Evolutionary conservation across 371 early-diverging fungal species (phyloP).

Genomic region (Circinella minor): DNA sequence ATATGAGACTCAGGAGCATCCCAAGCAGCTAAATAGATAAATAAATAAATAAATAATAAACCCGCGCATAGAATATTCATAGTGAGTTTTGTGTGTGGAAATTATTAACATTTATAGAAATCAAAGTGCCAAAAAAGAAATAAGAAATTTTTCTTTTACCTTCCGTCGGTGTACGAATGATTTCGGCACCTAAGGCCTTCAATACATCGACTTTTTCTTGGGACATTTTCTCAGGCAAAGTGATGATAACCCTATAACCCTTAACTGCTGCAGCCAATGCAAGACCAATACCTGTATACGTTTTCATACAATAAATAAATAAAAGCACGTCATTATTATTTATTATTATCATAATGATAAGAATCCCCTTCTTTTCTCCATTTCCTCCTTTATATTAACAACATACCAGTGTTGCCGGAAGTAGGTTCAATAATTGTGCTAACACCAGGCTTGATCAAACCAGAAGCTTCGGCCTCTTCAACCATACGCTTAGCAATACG

Average conservation of each 20-base stretch:
- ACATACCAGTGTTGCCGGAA: slow-evolving; percentile 92
- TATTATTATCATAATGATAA: background rate
- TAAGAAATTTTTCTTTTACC: slow-evolving; percentile 18
- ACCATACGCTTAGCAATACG: slow-evolving; percentile 96
- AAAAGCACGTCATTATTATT: background rate
- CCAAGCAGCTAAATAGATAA: slow-evolving; percentile 76
- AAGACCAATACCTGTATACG: slow-evolving; percentile 73
- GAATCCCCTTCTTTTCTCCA: background rate
- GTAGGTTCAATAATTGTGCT: slow-evolving; percentile 95
- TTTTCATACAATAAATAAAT: background rate
- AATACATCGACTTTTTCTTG: slow-evolving; percentile 97
- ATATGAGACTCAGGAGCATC: slow-evolving; percentile 98
- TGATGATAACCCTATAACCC: slow-evolving; percentile 96
- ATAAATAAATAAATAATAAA: too few relatives aligned
- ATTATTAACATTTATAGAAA: background rate
- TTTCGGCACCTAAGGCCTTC: slow-evolving; percentile 96
- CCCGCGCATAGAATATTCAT: too few relatives aligned
- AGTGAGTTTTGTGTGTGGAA: too few relatives aligned
- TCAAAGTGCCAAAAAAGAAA: background rate
- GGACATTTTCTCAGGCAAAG: slow-evolving; percentile 97
- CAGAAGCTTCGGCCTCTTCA: slow-evolving; percentile 91
- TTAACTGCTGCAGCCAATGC: slow-evolving; percentile 95
- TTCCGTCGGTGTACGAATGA: slow-evolving; percentile 97
- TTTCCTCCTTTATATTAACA: background rate
- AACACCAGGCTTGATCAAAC: slow-evolving; percentile 85